These are phyloP conservation scores for Butyriboletus appendiculatus DNA, from an alignment of 1,284 basidiomycete genomes.

Conservation along the genomic window DNA sequence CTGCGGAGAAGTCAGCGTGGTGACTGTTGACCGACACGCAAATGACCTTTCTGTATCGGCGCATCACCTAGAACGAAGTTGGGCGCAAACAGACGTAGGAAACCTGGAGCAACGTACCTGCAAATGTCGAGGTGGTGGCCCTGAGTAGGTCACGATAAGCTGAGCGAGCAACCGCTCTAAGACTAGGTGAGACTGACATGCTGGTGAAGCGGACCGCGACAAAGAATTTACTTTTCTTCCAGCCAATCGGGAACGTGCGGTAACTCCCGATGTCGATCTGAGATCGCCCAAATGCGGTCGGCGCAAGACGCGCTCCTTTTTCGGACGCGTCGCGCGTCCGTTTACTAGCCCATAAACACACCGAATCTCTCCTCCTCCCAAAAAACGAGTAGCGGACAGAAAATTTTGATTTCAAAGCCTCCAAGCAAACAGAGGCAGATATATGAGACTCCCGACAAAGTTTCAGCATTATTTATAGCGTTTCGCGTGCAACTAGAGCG, in stretches of 20 bases:
- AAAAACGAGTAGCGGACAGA: conserved; percentile 34
- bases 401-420: conserved; percentile 27
- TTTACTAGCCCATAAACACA: conserved; percentile 33
- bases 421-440: conserved; percentile 17
- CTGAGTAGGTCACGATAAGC: conserved; percentile 71
- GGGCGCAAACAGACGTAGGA: neutral
- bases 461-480: conserved; percentile 16
- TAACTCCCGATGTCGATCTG: conserved; percentile 25
- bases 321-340: conserved; percentile 37
- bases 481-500: conserved; percentile 18
- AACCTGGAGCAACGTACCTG: conserved; percentile 41
- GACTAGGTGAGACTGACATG: conserved; percentile 48
- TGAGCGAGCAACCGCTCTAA: conserved; percentile 59
- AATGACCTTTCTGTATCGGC: conserved; percentile 51
- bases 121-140: conserved; percentile 64
- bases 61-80: conserved; percentile 48
- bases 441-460: conserved; percentile 16
- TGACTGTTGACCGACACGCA: conserved; percentile 5
- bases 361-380: conserved; percentile 33
- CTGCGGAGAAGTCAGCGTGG: conserved; percentile 38
- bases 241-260: conserved; percentile 21
- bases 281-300: conserved; percentile 33
- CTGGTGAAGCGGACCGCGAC: neutral
- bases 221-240: neutral
- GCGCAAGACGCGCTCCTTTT: conserved; percentile 47